phyloP scores from a whole-genome alignment of 305 asterid species.

The Lippia alba region DNA sequence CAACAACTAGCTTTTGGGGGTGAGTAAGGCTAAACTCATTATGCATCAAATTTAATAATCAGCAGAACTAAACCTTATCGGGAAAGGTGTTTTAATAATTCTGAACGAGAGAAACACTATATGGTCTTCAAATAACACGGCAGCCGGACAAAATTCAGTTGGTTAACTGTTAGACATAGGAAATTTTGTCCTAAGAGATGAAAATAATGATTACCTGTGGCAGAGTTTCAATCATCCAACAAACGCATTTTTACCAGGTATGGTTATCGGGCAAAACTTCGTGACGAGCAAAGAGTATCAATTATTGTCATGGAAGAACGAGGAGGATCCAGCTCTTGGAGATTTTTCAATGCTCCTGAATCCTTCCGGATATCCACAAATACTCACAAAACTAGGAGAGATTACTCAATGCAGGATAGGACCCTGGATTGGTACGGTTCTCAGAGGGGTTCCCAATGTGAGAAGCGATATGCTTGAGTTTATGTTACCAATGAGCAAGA shows the following conservation, averaged over 20 bases:
- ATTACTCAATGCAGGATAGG: not conserved
- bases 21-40: too few relatives aligned
- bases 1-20: too few relatives aligned
- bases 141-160: conserved; percentile 20
- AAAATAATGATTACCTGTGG: conserved; percentile 34
- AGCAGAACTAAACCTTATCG: not conserved
- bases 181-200: conserved; percentile 45
- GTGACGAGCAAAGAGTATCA: conserved; percentile 26
- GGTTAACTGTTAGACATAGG: conserved; percentile 41
- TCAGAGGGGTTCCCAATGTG: conserved; percentile 5
- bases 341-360: conserved; percentile 23
- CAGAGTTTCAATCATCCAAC: conserved; percentile 20
- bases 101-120: not conserved
- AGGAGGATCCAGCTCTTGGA: conserved; percentile 44
- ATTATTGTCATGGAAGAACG: conserved; percentile 42
- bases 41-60: too few relatives aligned
- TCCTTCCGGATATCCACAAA: conserved; percentile 33
- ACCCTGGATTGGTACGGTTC: conserved; percentile 6
- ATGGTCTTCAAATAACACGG: conserved; percentile 4
- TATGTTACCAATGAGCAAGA: not conserved
- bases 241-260: conserved; percentile 36
- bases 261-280: conserved; percentile 38
- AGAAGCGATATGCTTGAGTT: not conserved
- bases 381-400: not conserved
- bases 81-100: conserved; percentile 42